Base-by-base conservation (phyloP, 345 rosid species). In the Punica granatum region DNA sequence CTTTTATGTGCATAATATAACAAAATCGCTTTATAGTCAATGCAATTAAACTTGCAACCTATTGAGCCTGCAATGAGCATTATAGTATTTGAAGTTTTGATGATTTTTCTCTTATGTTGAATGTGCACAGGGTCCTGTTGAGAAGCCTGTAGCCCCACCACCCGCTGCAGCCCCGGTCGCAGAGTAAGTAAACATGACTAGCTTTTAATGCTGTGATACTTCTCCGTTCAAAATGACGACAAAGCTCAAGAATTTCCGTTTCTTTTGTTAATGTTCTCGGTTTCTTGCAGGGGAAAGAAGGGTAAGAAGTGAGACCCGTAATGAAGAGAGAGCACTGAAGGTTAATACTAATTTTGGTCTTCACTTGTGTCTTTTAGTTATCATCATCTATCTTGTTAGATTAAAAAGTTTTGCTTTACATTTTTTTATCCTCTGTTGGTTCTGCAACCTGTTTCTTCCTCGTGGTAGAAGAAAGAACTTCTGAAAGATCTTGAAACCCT, bases 111-210 rank as follows among this genome's bases (percentile, higher is more conserved):
- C n/a, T 5, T n/a, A 18, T 53, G 39, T 64, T 46, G 28, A 19
- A 49, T 65, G 26, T 42, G 32, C 33, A 1, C 60, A 72, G 74
- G 74, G 74, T 10, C 74, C 74, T 42, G 60, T 63, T 30, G 74
- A 66, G 65, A 72, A 66, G 66, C 49, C 63, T 8, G 69, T 28
- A 41, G n/a, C 69, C 4, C 31, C 74, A 30, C 60, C 74, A 25
- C 23, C 70, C 7, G 74, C 64, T 1, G 7, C 69, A 26, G 59
- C 65, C 12, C 65, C 69, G 9, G 65, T 56, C 16, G 60, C 74
- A 2, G 74, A 43, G 74, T 72, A 44, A 72, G 74, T 58, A 31
- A 16, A 60, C 14, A 9, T 9, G 0, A 23, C 3, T 8, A 46
- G 7, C 15, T 46, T 15, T 4, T 46, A 19, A 19, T 46, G 23